Conservation (phyloP, 345 rosid species). For the Kernera saxatilis region DNA sequence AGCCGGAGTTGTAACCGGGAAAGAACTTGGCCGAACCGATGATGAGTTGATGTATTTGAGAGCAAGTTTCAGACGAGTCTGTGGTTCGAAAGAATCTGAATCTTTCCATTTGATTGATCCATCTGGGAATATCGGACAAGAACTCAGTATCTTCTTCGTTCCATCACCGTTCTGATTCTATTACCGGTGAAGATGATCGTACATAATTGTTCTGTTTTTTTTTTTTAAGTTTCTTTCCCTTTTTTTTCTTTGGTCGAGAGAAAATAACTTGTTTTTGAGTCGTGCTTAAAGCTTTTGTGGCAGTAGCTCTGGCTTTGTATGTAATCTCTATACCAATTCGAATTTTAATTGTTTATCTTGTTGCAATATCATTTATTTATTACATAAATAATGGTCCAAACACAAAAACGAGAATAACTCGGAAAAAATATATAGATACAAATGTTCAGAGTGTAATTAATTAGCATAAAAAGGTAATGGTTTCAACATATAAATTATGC, state of each 20-base stretch:
- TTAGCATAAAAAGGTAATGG: too few species aligned
- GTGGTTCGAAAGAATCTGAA: conserved; percentile 46
- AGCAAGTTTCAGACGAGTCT: conserved; percentile 50
- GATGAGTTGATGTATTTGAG: conserved; percentile 63
- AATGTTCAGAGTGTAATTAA: too few species aligned
- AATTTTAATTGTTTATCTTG: background rate
- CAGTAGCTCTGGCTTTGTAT: conserved; percentile 25
- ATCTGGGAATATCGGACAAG: conserved; percentile 61
- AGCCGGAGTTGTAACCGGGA: conserved; percentile 50
- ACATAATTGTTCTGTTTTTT: conserved; percentile 6
- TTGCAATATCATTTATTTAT: background rate
- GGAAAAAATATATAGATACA: background rate
- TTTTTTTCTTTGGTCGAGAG: background rate
- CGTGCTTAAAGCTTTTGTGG: conserved; percentile 12
- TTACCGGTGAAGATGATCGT: background rate
- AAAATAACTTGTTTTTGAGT: conserved; percentile 16
- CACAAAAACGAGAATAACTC: background rate
- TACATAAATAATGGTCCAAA: background rate
- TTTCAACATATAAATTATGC: too few species aligned
- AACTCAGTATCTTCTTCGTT: conserved; percentile 62
- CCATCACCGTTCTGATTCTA: conserved; percentile 27
- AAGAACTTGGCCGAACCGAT: conserved; percentile 32
- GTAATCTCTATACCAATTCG: conserved; percentile 11
- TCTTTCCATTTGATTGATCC: conserved; percentile 77
- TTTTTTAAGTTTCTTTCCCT: background rate